These are phyloP conservation scores for Penicillium coffeae DNA, from an alignment of 495 filamentous ascomycete genomes.

Conservation along the genomic window DNA sequence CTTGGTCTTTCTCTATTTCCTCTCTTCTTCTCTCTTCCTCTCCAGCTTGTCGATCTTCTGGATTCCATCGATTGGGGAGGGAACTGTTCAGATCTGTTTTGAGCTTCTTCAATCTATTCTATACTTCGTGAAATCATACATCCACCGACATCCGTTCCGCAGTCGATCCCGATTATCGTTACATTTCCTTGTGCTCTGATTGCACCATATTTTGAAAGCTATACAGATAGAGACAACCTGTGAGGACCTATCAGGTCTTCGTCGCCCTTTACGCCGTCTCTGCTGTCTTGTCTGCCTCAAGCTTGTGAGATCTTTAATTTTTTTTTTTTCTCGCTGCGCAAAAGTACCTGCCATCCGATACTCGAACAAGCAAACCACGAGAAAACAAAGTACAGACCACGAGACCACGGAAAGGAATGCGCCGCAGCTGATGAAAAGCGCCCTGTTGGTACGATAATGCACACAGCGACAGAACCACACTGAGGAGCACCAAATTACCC, in stretches of 20 bases:
- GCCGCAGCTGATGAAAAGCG: constrained; percentile 20
- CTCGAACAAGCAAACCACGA: background rate
- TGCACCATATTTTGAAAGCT: constrained; percentile 5
- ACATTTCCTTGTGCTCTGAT: too few relatives aligned
- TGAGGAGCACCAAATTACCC: constrained; percentile 6
- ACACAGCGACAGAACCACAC: constrained; percentile 21
- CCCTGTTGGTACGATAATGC: constrained; percentile 31
- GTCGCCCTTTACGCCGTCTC: background rate
- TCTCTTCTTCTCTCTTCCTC: constrained; percentile 5
- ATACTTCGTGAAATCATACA: too few relatives aligned
- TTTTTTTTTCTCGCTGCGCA: background rate
- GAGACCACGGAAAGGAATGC: constrained; percentile 12
- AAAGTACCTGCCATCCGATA: background rate
- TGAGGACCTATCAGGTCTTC: too few relatives aligned
- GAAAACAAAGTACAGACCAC: background rate
- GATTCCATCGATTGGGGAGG: background rate
- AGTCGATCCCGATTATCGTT: too few relatives aligned
- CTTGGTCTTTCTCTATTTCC: constrained; percentile 10
- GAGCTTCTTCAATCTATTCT: background rate
- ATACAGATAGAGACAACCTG: too few relatives aligned
- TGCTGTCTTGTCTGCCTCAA: background rate
- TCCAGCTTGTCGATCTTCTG: constrained; percentile 2
- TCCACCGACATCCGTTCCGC: too few relatives aligned
- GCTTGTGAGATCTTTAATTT: background rate
- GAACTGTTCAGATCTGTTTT: background rate